Evolutionary conservation across 2,329 filamentous ascomycete genomes (phyloP).

Genomic region (Endoconidiophora laricicola): DNA sequence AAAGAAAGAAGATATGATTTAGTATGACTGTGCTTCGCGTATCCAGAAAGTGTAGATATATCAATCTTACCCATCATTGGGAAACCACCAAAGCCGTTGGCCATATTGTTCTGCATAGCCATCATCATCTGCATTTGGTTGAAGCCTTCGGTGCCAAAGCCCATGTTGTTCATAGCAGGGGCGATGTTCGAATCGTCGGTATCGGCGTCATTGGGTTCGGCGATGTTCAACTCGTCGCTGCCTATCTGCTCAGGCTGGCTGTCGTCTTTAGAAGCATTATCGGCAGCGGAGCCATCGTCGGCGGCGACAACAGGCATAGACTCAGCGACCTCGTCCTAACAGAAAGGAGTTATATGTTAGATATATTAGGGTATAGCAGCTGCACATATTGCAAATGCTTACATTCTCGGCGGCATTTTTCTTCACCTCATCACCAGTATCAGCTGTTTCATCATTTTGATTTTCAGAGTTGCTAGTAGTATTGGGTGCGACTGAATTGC

Average conservation of each 20-base stretch:
- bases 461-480: background rate
- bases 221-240: constrained; percentile 15
- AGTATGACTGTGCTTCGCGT: background rate
- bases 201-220: constrained; percentile 16
- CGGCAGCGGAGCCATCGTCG: background rate
- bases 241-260: constrained; percentile 14
- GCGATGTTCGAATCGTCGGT: constrained; percentile 17
- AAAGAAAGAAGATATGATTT: background rate
- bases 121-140: constrained; percentile 71
- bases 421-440: too few relatives aligned
- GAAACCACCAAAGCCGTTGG: constrained; percentile 38
- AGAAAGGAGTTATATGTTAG: too few relatives aligned
- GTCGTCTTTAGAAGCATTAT: constrained; percentile 2
- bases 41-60: background rate
- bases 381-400: too few relatives aligned
- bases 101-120: constrained; percentile 56
- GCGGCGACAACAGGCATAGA: background rate
- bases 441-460: background rate
- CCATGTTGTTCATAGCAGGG: constrained; percentile 27
- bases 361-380: too few relatives aligned
- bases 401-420: too few relatives aligned
- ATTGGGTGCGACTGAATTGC: constrained; percentile 16
- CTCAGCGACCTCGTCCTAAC: background rate
- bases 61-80: constrained; percentile 70
- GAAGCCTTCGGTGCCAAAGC: constrained; percentile 48